Percentiles rank a stretch among this genome's conserved stretches.
These are phyloP conservation scores for Cytospora leucostoma DNA, from an alignment of 2,329 filamentous ascomycete species.

Conservation along the genomic window DNA sequence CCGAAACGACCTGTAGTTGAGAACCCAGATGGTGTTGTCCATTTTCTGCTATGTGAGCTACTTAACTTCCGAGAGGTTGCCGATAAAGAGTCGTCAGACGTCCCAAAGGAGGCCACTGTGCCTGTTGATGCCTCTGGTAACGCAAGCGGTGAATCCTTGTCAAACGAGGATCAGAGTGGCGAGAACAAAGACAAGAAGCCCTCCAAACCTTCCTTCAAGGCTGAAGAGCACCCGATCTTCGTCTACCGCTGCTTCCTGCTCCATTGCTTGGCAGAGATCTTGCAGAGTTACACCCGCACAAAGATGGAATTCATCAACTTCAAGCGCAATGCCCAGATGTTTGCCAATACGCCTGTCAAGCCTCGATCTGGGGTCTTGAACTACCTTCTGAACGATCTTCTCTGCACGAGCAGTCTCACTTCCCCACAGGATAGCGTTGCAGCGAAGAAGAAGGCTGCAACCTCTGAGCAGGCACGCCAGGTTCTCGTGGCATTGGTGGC, in stretches of 20 bases:
- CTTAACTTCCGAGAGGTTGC: constrained; percentile 91
- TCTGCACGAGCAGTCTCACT: constrained; percentile 61
- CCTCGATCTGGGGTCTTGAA: constrained; percentile 90
- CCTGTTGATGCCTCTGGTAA: constrained; percentile 37
- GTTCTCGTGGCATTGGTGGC: constrained; percentile 84
- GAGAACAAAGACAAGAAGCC: constrained; percentile 63
- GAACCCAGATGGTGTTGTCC: constrained; percentile 90
- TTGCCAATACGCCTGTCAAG: constrained; percentile 86
- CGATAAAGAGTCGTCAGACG: constrained; percentile 66
- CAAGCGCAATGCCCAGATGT: constrained; percentile 84
- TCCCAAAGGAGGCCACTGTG: constrained; percentile 46
- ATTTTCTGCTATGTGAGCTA: constrained; percentile 90
- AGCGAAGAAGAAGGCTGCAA: constrained; percentile 83
- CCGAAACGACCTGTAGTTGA: constrained; percentile 83
- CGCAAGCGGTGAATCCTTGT: constrained; percentile 8
- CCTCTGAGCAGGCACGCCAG: constrained; percentile 81
- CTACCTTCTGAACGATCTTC: constrained; percentile 82
- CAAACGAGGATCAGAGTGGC: constrained; percentile 26
- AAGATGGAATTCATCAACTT: constrained; percentile 99
- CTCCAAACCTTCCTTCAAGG: constrained; percentile 78
- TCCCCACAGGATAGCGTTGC: constrained; percentile 72
- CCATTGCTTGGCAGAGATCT: constrained; percentile 85
- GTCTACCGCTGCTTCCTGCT: constrained; percentile 95
- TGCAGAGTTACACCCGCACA: constrained; percentile 88
- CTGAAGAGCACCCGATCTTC: constrained; percentile 92